Percentiles rank a stretch among this genome's conserved stretches.
Conservation (phyloP, 495 filamentous ascomycete species). For the Xylaria nigripes region DNA sequence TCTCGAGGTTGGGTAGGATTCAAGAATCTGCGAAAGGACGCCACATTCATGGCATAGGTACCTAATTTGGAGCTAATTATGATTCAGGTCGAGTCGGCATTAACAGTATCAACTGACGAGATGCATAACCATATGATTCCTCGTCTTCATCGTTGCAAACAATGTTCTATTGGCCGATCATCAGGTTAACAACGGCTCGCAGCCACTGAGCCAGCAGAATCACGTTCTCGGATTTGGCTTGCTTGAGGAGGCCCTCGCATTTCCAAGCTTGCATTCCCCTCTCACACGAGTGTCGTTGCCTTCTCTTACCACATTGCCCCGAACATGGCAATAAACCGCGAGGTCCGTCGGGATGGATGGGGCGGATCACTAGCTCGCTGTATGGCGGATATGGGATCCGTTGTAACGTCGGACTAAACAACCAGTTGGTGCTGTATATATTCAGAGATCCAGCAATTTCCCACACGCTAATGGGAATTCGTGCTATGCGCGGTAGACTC, state of each 20-base stretch:
- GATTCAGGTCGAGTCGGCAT: not conserved
- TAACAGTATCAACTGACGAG: not conserved
- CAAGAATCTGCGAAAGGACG: not conserved
- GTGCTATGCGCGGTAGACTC: not conserved
- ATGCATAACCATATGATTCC: not conserved
- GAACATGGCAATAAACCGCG: slow-evolving; percentile 10
- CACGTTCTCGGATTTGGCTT: slow-evolving; percentile 4
- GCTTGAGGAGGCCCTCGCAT: too few relatives aligned
- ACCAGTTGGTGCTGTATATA: not conserved
- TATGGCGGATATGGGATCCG: not conserved
- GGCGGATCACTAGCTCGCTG: not conserved
- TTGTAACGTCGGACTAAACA: slow-evolving; percentile 4
- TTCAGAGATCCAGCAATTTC: not conserved
- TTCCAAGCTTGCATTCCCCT: too few relatives aligned
- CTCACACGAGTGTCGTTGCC: too few relatives aligned
- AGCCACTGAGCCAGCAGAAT: too few relatives aligned
- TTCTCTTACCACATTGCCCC: not conserved
- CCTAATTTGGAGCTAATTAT: not conserved
- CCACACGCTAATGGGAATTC: not conserved
- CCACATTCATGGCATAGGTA: too few relatives aligned
- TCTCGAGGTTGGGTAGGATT: not conserved
- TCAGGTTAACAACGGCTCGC: too few relatives aligned
- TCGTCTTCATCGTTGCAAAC: not conserved
- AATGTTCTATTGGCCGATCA: too few relatives aligned
- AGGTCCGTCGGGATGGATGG: not conserved